Percentiles rank a stretch among this genome's conserved stretches.
Evolutionary conservation across 2,329 filamentous ascomycete genomes (phyloP).

Genomic region (Hymenoscyphus scutula): DNA sequence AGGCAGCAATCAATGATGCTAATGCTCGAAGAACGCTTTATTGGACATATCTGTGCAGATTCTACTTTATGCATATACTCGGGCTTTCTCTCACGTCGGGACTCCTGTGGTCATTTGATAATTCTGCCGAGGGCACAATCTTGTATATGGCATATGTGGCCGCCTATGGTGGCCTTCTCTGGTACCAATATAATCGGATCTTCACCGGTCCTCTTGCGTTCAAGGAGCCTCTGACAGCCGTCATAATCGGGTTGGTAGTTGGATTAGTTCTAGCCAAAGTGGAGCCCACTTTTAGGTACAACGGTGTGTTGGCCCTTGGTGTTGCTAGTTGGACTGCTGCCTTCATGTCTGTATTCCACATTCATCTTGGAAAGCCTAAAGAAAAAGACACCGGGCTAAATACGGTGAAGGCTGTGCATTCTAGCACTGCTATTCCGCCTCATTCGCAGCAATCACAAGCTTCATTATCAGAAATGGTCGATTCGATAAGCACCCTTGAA

Average conservation of each 20-base stretch:
- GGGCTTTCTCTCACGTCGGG: slow-evolving; percentile 47
- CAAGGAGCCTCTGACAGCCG: slow-evolving; percentile 46
- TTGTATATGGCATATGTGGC: slow-evolving; percentile 23
- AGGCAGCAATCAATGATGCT: slow-evolving; percentile 17
- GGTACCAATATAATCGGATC: slow-evolving; percentile 50
- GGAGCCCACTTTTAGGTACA: slow-evolving; percentile 41
- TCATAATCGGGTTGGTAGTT: slow-evolving; percentile 44
- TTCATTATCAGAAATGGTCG: slow-evolving; percentile 6
- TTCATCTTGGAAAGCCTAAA: slow-evolving; percentile 45
- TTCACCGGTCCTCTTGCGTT: slow-evolving; percentile 50
- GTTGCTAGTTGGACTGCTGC: slow-evolving; percentile 51
- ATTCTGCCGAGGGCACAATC: slow-evolving; percentile 27
- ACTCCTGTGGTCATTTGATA: slow-evolving; percentile 50
- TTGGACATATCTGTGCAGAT: slow-evolving; percentile 47
- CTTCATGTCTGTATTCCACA: slow-evolving; percentile 47
- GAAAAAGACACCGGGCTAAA: slow-evolving; percentile 10
- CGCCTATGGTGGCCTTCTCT: slow-evolving; percentile 40
- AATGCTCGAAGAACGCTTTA: slow-evolving; percentile 43
- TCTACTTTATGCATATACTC: slow-evolving; percentile 51
- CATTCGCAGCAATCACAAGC: neutral
- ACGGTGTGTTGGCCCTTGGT: slow-evolving; percentile 46
- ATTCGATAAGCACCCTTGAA: slow-evolving; percentile 3
- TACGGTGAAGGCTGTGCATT: slow-evolving; percentile 12
- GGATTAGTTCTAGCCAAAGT: slow-evolving; percentile 44
- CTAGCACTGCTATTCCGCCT: slow-evolving; percentile 10